A percentile compares a stretch with the other conserved stretches of the same genome.
Conservation (phyloP, 345 rosid genomes). For the Populus ilicifolia region DNA sequence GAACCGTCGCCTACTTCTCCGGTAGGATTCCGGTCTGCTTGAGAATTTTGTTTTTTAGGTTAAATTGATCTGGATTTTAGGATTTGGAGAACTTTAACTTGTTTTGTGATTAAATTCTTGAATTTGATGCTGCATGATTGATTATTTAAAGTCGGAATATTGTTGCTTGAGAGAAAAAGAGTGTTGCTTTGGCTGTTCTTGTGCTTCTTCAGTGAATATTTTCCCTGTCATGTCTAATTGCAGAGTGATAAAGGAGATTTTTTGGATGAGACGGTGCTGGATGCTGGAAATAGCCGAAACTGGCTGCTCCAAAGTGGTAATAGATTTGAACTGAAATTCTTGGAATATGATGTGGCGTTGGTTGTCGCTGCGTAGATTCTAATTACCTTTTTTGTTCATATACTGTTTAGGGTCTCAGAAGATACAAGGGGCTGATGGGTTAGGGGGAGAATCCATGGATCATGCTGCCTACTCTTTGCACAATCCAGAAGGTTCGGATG, state of each 20-base stretch:
- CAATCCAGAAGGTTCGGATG: constrained; percentile 27
- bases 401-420: constrained; percentile 37
- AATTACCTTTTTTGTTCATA: constrained; percentile 14
- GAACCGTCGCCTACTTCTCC: constrained; percentile 5
- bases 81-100: neutral
- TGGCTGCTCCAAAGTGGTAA: constrained; percentile 19
- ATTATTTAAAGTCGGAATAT: neutral
- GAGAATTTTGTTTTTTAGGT: neutral
- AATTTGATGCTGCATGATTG: neutral
- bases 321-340: neutral
- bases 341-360: neutral
- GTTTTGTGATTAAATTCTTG: neutral
- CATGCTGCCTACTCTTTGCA: constrained; percentile 5
- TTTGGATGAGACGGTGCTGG: neutral
- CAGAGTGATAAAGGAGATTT: constrained; percentile 16
- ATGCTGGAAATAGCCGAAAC: neutral
- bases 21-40: constrained; percentile 1
- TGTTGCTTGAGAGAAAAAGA: neutral
- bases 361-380: neutral
- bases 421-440: constrained; percentile 8
- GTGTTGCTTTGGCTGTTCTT: neutral
- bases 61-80: neutral
- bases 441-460: neutral
- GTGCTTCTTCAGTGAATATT: neutral
- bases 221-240: neutral